These are phyloP conservation scores for Colletotrichum nymphaeae DNA, from an alignment of 2,329 filamentous ascomycete species.

Conservation along the genomic window DNA sequence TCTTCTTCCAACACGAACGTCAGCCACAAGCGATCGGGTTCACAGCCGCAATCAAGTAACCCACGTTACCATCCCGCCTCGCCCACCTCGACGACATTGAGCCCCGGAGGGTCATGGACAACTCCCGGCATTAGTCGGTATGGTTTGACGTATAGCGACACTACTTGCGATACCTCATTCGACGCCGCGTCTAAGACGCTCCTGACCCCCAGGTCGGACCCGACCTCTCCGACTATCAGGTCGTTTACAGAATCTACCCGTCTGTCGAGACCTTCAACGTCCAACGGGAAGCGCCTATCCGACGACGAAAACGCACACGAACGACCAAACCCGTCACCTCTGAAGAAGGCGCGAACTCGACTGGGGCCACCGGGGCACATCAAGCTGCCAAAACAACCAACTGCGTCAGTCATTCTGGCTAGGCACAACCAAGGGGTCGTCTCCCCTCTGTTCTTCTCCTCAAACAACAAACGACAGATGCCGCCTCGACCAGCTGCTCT, in stretches of 20 bases:
- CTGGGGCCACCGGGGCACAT: constrained; percentile 57
- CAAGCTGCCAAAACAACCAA: constrained; percentile 48
- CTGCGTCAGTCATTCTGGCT: constrained; percentile 40
- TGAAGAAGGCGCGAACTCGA: constrained; percentile 62
- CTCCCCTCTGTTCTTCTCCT: constrained; percentile 65
- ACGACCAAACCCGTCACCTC: constrained; percentile 41
- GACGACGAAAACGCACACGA: constrained; percentile 38
- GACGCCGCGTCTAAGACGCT: constrained; percentile 29
- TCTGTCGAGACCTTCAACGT: constrained; percentile 28
- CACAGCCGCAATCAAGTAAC: constrained; percentile 33
- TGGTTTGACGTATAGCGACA: constrained; percentile 43
- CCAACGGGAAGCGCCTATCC: constrained; percentile 43
- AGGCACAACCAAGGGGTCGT: constrained; percentile 48
- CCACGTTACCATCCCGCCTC: constrained; percentile 29
- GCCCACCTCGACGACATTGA: constrained; percentile 20
- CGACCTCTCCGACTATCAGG: constrained; percentile 11
- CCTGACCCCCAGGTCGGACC: constrained; percentile 21
- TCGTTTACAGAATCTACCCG: constrained; percentile 20
- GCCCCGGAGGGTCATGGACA: constrained; percentile 27
- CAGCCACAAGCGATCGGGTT: constrained; percentile 31
- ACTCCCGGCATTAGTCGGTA: constrained; percentile 41
- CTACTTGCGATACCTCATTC: constrained; percentile 37
- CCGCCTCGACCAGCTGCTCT: constrained; percentile 50
- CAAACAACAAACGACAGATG: constrained; percentile 48
- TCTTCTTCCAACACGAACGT: constrained; percentile 3